Conservation (phyloP, 495 filamentous ascomycete genomes). For the Penicillium simplicissimum region DNA sequence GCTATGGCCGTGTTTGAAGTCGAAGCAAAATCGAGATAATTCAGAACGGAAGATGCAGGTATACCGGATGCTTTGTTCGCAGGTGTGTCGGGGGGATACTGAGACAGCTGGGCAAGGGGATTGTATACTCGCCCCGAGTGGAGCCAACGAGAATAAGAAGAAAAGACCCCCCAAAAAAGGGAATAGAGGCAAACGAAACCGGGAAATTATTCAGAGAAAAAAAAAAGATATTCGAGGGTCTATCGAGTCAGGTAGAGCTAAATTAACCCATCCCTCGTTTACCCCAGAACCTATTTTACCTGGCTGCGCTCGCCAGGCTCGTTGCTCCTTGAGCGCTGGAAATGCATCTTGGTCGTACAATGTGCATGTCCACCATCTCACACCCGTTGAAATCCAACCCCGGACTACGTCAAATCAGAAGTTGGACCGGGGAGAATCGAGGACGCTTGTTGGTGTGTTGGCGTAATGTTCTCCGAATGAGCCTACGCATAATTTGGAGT, state of each 20-base stretch:
- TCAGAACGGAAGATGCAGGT: not conserved
- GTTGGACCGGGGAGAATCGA: not conserved
- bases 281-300: not conserved
- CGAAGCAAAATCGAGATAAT: not conserved
- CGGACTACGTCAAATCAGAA: conserved; percentile 17
- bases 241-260: not conserved
- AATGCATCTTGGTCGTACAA: conserved; percentile 24
- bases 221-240: not conserved
- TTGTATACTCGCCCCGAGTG: not conserved
- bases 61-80: conserved; percentile 11
- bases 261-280: not conserved
- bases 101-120: conserved; percentile 1
- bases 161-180: not conserved
- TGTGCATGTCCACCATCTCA: conserved; percentile 17
- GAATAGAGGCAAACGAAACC: not conserved
- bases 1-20: not conserved
- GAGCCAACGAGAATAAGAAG: conserved; percentile 1
- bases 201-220: not conserved
- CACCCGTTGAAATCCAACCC: conserved; percentile 25
- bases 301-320: conserved; percentile 15
- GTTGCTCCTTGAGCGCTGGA: not conserved
- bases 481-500: not conserved
- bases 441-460: not conserved
- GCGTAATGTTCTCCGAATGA: not conserved
- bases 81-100: conserved; percentile 5